Evolutionary conservation across 2,329 filamentous ascomycete genomes (phyloP).

Genomic region (Phialocephala sp.): DNA sequence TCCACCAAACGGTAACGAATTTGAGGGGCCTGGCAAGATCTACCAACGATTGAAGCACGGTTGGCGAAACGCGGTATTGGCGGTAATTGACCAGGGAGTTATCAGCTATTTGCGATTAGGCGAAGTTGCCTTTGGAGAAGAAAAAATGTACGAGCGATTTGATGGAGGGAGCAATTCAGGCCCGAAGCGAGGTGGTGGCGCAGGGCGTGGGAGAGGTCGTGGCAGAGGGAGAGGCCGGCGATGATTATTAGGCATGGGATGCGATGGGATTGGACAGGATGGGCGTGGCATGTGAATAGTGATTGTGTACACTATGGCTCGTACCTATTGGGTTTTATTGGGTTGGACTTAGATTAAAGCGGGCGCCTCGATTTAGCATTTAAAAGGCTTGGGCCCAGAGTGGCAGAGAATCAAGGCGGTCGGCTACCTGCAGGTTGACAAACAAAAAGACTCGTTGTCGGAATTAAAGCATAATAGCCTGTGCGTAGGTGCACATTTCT

Average conservation of each 20-base stretch:
- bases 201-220: slow-evolving; percentile 37
- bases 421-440: slow-evolving; percentile 36
- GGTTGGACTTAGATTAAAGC: slow-evolving; percentile 22
- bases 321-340: slow-evolving; percentile 12
- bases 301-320: slow-evolving; percentile 8
- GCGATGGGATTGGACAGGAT: no score
- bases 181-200: slow-evolving; percentile 44
- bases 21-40: slow-evolving; percentile 55
- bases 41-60: slow-evolving; percentile 86
- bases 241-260: slow-evolving; percentile 25
- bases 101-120: slow-evolving; percentile 85
- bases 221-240: slow-evolving; percentile 44
- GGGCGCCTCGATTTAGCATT: slow-evolving; percentile 19
- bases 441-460: slow-evolving; percentile 28
- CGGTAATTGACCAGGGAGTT: slow-evolving; percentile 87
- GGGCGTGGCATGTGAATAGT: slow-evolving; percentile 11
- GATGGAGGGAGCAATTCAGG: slow-evolving; percentile 48
- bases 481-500: slow-evolving; percentile 12
- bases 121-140: slow-evolving; percentile 79
- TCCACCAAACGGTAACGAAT: slow-evolving; percentile 51
- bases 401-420: slow-evolving; percentile 20
- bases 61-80: slow-evolving; percentile 81
- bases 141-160: slow-evolving; percentile 71
- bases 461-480: slow-evolving; percentile 32
- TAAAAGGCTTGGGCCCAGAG: slow-evolving; percentile 12